Percentiles rank a stretch among this genome's conserved stretches.
Conservation (phyloP, 176 grass and related monocot genomes). For the Tillandsia fasciculata region DNA sequence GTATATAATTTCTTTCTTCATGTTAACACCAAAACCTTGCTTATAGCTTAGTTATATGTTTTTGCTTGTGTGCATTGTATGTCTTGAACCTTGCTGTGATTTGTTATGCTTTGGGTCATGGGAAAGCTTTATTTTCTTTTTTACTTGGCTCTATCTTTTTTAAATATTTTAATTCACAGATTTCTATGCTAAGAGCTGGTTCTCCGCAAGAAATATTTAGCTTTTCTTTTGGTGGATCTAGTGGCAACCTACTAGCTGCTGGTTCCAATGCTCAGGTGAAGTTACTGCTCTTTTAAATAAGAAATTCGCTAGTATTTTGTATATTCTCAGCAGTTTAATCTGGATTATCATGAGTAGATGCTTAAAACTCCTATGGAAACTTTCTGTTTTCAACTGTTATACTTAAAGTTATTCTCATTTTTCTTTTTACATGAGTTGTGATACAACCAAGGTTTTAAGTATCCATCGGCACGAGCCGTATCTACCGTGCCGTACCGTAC, state of each 20-base stretch:
- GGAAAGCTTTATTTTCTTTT: neutral
- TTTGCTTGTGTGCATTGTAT: neutral
- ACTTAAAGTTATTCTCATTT: too few relatives aligned
- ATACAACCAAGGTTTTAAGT: too few relatives aligned
- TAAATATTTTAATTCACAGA: constrained; percentile 17
- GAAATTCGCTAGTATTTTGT: neutral
- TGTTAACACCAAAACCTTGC: too few relatives aligned
- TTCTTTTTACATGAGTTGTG: too few relatives aligned
- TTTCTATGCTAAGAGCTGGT: constrained; percentile 57
- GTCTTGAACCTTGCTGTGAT: neutral
- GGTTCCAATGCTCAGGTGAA: constrained; percentile 68
- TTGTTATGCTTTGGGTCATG: neutral
- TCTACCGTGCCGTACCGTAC: too few relatives aligned
- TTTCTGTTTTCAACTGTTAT: too few relatives aligned
- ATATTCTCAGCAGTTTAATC: too few relatives aligned
- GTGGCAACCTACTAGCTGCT: constrained; percentile 62
- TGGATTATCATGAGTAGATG: too few relatives aligned
- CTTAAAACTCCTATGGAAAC: too few relatives aligned
- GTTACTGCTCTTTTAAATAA: neutral
- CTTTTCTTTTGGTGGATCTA: constrained; percentile 82
- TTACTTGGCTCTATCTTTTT: constrained; percentile 6
- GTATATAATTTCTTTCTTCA: too few relatives aligned
- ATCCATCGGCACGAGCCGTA: too few relatives aligned
- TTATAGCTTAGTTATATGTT: neutral
- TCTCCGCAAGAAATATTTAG: constrained; percentile 72